phyloP scores from a whole-genome alignment of 495 filamentous ascomycete species.

The Penicillium manginii region DNA sequence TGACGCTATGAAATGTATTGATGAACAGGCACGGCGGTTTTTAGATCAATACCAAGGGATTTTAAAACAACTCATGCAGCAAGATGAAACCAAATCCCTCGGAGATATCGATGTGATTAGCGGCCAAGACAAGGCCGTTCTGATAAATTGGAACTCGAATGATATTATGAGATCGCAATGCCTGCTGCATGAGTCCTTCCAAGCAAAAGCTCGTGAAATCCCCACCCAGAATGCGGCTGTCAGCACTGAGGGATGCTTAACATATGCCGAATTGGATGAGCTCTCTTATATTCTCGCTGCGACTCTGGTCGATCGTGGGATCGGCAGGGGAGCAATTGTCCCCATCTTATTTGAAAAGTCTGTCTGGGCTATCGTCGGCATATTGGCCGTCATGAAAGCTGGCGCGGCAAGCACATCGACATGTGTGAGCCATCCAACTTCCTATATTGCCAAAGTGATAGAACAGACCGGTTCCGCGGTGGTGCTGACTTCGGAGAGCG shows the following conservation, averaged over 20 bases:
- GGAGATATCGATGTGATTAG: background rate
- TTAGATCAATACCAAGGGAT: too few species aligned
- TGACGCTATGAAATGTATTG: too few species aligned
- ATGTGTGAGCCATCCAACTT: slow-evolving; percentile 60
- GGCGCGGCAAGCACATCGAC: slow-evolving; percentile 7
- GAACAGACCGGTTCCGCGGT: background rate
- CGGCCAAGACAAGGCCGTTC: background rate
- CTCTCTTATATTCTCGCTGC: slow-evolving; percentile 29
- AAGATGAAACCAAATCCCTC: too few species aligned
- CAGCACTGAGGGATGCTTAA: slow-evolving; percentile 55
- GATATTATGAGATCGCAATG: background rate
- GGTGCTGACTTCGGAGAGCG: too few species aligned
- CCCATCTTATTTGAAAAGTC: slow-evolving; percentile 53
- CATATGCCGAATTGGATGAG: slow-evolving; percentile 50
- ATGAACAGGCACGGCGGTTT: too few species aligned
- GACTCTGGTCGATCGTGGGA: slow-evolving; percentile 32
- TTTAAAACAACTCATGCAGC: too few species aligned
- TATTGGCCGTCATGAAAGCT: slow-evolving; percentile 50
- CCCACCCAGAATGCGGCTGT: slow-evolving; percentile 36
- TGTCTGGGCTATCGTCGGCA: slow-evolving; percentile 43
- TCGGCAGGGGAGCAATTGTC: slow-evolving; percentile 37
- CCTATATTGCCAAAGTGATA: slow-evolving; percentile 8
- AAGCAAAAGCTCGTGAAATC: slow-evolving; percentile 23
- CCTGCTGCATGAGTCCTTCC: slow-evolving; percentile 41
- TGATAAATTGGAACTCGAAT: background rate